Conservation (phyloP, 1,284 basidiomycete species). For the Heimioporus retisporus region DNA sequence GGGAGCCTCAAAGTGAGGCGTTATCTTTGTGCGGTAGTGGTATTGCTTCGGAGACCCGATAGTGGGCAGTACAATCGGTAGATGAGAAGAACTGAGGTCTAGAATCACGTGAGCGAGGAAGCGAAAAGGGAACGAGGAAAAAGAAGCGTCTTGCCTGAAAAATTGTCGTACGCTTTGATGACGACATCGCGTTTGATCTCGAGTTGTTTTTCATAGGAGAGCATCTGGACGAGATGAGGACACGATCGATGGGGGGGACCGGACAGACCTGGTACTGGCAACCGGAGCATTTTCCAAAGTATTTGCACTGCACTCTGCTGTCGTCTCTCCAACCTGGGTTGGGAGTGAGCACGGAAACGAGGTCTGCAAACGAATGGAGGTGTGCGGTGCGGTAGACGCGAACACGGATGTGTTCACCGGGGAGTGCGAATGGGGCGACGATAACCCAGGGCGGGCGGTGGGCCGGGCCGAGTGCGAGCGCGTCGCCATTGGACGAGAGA, state of each 20-base stretch:
- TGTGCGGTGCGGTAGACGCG: constrained; percentile 75
- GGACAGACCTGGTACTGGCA: constrained; percentile 78
- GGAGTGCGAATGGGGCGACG: constrained; percentile 85
- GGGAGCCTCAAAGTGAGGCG: constrained; percentile 94
- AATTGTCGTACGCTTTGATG: constrained; percentile 87
- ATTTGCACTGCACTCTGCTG: constrained; percentile 77
- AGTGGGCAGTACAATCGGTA: constrained; percentile 83
- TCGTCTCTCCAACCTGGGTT: constrained; percentile 76
- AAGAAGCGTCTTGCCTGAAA: constrained; percentile 63
- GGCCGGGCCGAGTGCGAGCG: constrained; percentile 66
- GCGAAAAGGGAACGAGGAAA: neutral
- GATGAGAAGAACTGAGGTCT: constrained; percentile 66
- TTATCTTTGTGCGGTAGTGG: constrained; percentile 96
- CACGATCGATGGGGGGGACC: neutral
- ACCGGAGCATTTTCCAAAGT: constrained; percentile 87
- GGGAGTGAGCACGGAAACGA: constrained; percentile 76
- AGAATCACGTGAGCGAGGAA: constrained; percentile 10
- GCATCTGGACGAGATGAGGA: constrained; percentile 65
- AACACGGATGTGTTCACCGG: constrained; percentile 81
- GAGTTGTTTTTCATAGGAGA: constrained; percentile 91
- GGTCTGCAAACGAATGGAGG: constrained; percentile 82
- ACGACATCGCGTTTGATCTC: constrained; percentile 90
- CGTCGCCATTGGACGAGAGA: constrained; percentile 76
- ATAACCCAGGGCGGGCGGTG: constrained; percentile 76
- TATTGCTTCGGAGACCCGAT: constrained; percentile 92